phyloP scores from a whole-genome alignment of 1,139 yeast genomes.

The Scheffersomyces stambukii region DNA sequence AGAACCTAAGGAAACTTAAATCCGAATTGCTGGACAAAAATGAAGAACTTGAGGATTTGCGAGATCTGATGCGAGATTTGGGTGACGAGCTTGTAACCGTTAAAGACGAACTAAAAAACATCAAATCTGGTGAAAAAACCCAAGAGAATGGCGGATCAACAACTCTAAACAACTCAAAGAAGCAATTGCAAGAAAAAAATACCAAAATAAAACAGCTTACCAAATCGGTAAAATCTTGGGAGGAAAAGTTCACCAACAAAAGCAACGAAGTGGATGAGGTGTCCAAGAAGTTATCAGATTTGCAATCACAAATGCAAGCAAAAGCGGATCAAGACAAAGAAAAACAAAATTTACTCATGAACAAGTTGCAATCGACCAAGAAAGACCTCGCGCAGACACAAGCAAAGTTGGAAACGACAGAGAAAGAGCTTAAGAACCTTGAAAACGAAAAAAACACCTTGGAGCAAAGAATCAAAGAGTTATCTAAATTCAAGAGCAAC shows the following conservation, averaged over 20 bases:
- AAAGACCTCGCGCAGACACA: conserved; percentile 8
- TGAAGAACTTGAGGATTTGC: conserved; percentile 55
- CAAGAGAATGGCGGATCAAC: conserved; percentile 1
- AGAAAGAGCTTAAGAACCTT: conserved; percentile 20
- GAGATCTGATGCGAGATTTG: conserved; percentile 68
- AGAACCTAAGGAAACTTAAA: conserved; percentile 12
- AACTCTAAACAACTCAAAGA: conserved; percentile 1
- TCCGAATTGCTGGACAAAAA: conserved; percentile 22
- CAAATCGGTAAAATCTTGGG: conserved; percentile 5
- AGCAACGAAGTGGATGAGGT: conserved; percentile 6
- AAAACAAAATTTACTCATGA: conserved; percentile 7
- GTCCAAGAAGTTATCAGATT: conserved; percentile 4
- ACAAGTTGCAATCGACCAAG: conserved; percentile 9
- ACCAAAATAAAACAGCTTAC: conserved; percentile 1
- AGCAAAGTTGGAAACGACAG: conserved; percentile 9
- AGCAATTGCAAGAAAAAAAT: conserved; percentile 3
- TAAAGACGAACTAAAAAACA: conserved; percentile 33
- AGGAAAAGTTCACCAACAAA: conserved; percentile 4
- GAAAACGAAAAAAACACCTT: conserved; percentile 23
- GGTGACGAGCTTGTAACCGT: conserved; percentile 72
- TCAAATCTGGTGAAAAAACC: conserved; percentile 15
- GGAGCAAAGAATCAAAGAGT: conserved; percentile 25
- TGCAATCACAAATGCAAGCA: conserved; percentile 8
- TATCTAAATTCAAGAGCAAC: conserved; percentile 28
- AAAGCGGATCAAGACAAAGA: conserved; percentile 6